Evolutionary conservation across 2,329 filamentous ascomycete species (phyloP), one percentile per base, ranked within the genome.

Genomic region (Cryoendolithus antarcticus): DNA sequence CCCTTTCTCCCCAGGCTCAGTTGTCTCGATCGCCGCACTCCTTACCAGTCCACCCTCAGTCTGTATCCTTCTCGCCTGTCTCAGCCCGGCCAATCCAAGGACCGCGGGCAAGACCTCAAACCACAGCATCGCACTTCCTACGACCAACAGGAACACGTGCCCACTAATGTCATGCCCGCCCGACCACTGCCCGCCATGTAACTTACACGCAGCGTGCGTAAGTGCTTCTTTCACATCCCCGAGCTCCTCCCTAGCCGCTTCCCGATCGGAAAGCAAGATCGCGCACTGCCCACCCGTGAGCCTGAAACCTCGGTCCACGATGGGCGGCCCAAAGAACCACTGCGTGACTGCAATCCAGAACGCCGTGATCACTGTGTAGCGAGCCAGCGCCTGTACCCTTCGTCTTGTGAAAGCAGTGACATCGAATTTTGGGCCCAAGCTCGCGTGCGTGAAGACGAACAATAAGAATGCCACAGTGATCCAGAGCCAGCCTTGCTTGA

Each of bases 151-250:
- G 55, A 98, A 95, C 3, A 95, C 86, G 62, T 96, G 91, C 0
- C 91, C 91, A 44, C 82, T 91, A 51, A 98, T 89, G 61, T 98
- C 91, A 62, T 96, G 86, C 0, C 91, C 91, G n/a, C 91, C 91
- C 42, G 69, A 75, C 91, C 91, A 98, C 39, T 70, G 66, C 0
- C 91, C 89, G 5, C 89, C 89, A 0, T 77, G 75, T 3, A 79
- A 70, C 64, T 85, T 91, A 58, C 91, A 98, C 32, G 85, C 82
- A 4, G 80, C 76, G 1, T 81, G 78, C 1, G 82, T 89, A 32
- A 86, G 64, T 44, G 79, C 66, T 37, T 69, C 63, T 46, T 64
- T 58, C 10, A 62, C 50, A 30, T 67, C 64, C 12, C 58, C 54
- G 43, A 67, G 61, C 13, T 51, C 41, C 1, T 69, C 61, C 33